Conservation (phyloP, 495 filamentous ascomycete species). For the Talaromyces ruber region DNA sequence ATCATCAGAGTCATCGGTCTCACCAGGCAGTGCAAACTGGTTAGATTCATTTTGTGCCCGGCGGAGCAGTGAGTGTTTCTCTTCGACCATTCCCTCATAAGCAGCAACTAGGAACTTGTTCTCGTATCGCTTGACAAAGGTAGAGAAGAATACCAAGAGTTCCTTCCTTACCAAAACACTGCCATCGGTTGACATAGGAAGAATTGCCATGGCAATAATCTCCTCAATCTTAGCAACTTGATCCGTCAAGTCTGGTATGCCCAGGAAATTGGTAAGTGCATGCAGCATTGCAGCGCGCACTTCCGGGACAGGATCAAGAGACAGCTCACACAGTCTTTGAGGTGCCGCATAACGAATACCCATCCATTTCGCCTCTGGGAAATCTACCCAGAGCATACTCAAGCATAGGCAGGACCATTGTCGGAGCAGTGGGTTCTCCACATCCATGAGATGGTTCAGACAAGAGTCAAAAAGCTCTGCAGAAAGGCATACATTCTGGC, state of each 20-base stretch:
- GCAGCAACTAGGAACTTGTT: slow-evolving; percentile 87
- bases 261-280: slow-evolving; percentile 86
- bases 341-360: slow-evolving; percentile 79
- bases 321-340: slow-evolving; percentile 65
- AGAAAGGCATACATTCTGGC: slow-evolving; percentile 79
- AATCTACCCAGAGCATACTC: slow-evolving; percentile 88
- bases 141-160: slow-evolving; percentile 84
- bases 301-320: slow-evolving; percentile 86
- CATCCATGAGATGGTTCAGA: slow-evolving; percentile 69
- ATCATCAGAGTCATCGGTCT: slow-evolving; percentile 6
- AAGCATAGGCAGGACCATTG: slow-evolving; percentile 97
- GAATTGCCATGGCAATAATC: slow-evolving; percentile 69
- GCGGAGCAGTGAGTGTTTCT: slow-evolving; percentile 57
- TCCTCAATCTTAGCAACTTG: slow-evolving; percentile 88
- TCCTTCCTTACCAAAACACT: slow-evolving; percentile 91
- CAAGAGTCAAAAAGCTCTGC: slow-evolving; percentile 76
- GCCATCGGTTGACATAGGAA: slow-evolving; percentile 84
- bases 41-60: slow-evolving; percentile 26
- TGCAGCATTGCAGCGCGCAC: slow-evolving; percentile 90
- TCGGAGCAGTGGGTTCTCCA: slow-evolving; percentile 77
- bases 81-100: slow-evolving; percentile 83
- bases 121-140: slow-evolving; percentile 84
- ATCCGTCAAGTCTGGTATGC: slow-evolving; percentile 85
- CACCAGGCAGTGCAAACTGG: slow-evolving; percentile 8
- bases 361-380: slow-evolving; percentile 87